Conservation (phyloP, 2,329 filamentous ascomycete species). For the Arthrobotrys sphaeroides region DNA sequence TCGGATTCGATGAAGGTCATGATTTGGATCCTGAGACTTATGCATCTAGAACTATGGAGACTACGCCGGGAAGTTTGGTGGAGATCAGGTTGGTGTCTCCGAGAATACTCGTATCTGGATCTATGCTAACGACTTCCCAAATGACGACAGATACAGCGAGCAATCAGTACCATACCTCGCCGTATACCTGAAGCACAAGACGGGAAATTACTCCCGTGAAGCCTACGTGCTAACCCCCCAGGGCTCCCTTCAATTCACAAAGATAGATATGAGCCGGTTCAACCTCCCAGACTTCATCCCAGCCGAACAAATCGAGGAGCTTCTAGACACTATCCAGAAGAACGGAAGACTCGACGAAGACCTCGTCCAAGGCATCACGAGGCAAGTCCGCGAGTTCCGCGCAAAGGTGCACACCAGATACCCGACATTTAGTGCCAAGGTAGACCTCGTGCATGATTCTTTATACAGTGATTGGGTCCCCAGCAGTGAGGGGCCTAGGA, state of each 20-base stretch:
- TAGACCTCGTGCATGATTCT: conserved; percentile 48
- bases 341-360: conserved; percentile 10
- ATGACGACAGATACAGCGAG: conserved; percentile 5
- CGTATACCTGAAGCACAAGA: conserved; percentile 36
- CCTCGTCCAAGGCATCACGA: conserved; percentile 32
- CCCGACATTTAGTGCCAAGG: conserved; percentile 14
- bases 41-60: conserved; percentile 14
- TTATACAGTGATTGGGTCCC: conserved; percentile 20
- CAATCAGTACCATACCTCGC: conserved; percentile 21
- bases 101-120: neutral
- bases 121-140: neutral
- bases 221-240: conserved; percentile 24
- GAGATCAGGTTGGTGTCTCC: conserved; percentile 24
- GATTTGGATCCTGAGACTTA: conserved; percentile 44
- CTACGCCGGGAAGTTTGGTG: conserved; percentile 33
- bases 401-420: conserved; percentile 37
- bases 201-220: conserved; percentile 48
- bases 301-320: neutral
- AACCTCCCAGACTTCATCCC: conserved; percentile 32
- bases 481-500: neutral
- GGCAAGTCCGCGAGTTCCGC: conserved; percentile 49
- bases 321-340: conserved; percentile 16
- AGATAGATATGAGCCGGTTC: conserved; percentile 36
- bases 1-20: conserved; percentile 1
- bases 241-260: conserved; percentile 23